Evolutionary conservation across 2,329 filamentous ascomycete species (phyloP), one percentile per base, ranked within the genome.

Genomic region (Fusarium armeniacum): DNA sequence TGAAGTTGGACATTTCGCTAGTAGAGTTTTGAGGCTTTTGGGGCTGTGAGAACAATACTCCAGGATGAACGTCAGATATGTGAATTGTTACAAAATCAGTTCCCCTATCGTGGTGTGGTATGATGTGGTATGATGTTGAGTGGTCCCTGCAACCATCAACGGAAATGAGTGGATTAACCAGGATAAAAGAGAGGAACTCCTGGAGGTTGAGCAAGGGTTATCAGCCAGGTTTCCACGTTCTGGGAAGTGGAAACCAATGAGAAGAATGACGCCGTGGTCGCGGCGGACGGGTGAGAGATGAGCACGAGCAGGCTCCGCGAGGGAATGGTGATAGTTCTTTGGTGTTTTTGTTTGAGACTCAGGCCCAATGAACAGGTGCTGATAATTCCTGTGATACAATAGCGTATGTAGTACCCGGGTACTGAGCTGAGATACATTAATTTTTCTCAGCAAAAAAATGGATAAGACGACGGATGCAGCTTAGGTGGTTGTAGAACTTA

Each of bases 111-210:
- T 36, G 7, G 18, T 45, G 24, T 26, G 20, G 41, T 26, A 44
- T 45, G 44, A 28, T 51, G 33, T 43, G 41, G 65, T 32, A 41
- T 49, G 18, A 55, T 47, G 43, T 38, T 40, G 50, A 46, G 35
- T 32, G 44, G 32, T 46, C 46, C 62, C 62, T 65, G 54, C 41
- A 65, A 52, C 55, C 49, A 16, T 56, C 51, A 41, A 69, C 67
- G 68, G 68, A 71, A 69, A 71, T 71, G 62, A 60, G 64, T 69
- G 68, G 68, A 64, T 46, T 53, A 69, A 53, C 36, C 55, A 50
- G 56, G 67, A 46, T 38, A 28, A 16, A 51, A 51, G 47, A 51
- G 61, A 63, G 55, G 61, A 69, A 69, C 66, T 60, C 53, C 62
- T 70, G 67, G 51, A 57, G 45, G 50, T 38, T 20, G 20, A 60